Evolutionary conservation across 768 basidiomycete species (phyloP).

Genomic region (Hygrophorus russula): DNA sequence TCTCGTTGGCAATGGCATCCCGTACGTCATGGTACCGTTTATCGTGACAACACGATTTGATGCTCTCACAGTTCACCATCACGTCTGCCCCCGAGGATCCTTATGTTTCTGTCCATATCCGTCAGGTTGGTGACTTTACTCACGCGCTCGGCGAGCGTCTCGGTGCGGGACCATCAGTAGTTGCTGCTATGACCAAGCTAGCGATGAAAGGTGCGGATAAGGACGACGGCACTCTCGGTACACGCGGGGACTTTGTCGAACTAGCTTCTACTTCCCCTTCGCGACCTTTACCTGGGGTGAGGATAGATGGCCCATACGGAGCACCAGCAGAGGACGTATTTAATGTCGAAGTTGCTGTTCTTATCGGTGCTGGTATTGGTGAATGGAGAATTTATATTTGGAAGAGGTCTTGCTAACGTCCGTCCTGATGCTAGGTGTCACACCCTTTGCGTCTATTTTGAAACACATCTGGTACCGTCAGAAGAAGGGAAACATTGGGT

Average conservation of each 20-base stretch:
- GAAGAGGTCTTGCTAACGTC: constrained; percentile 2
- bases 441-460: constrained; percentile 89
- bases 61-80: constrained; percentile 66
- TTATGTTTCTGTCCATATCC: constrained; percentile 85
- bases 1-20: constrained; percentile 89
- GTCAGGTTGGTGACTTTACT: constrained; percentile 89
- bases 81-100: constrained; percentile 93
- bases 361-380: constrained; percentile 93
- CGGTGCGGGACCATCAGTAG: constrained; percentile 67
- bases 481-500: constrained; percentile 62
- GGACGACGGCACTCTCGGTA: constrained; percentile 31
- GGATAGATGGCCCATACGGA: constrained; percentile 88
- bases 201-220: constrained; percentile 73
- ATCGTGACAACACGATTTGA: constrained; percentile 1
- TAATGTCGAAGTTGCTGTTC: constrained; percentile 74
- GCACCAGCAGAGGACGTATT: constrained; percentile 91
- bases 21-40: constrained; percentile 36
- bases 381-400: constrained; percentile 11
- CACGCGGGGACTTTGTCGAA: constrained; percentile 76
- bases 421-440: constrained; percentile 46
- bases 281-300: constrained; percentile 51
- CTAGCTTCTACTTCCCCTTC: constrained; percentile 42
- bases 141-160: constrained; percentile 76
- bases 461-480: constrained; percentile 96
- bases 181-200: constrained; percentile 66